phyloP scores from a whole-genome alignment of 2,329 filamentous ascomycete genomes.

The Xylaria hypoxylon region DNA sequence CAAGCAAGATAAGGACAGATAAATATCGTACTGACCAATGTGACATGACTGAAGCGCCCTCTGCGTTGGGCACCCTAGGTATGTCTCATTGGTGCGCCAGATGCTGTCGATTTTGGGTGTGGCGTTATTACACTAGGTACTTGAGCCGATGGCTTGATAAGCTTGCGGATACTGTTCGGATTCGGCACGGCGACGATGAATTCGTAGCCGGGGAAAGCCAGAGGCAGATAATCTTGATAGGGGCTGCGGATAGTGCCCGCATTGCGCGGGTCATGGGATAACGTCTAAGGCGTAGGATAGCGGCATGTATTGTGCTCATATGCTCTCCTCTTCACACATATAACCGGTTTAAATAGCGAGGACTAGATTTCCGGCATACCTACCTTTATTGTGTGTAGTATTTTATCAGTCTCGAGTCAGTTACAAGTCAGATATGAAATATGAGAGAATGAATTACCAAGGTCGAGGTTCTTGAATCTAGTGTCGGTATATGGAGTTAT shows the following conservation, averaged over 20 bases:
- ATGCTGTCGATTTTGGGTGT: conserved; percentile 11
- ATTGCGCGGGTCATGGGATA: conserved; percentile 14
- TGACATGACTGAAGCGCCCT: not conserved
- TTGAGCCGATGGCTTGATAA: not conserved
- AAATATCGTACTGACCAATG: not conserved
- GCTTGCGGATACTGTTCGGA: conserved; percentile 3
- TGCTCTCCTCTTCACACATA: not conserved
- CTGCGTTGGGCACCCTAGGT: not conserved
- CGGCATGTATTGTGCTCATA: conserved; percentile 9
- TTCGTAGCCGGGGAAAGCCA: not conserved
- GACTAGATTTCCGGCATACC: not conserved
- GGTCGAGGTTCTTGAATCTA: not conserved
- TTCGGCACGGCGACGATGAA: conserved; percentile 5
- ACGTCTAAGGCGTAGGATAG: not conserved
- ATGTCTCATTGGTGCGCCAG: conserved; percentile 10
- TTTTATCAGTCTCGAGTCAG: not conserved
- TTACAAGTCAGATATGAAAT: not conserved
- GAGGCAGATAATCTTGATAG: not conserved
- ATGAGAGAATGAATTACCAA: not conserved
- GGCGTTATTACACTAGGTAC: conserved; percentile 5
- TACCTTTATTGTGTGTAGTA: not conserved
- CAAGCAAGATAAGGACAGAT: conserved; percentile 16
- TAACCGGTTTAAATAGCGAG: too few species aligned
- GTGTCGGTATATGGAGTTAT: not conserved
- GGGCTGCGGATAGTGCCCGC: conserved; percentile 2